These are phyloP conservation scores for Plicaturopsis crispa DNA, from an alignment of 768 basidiomycete species.

Conservation along the genomic window DNA sequence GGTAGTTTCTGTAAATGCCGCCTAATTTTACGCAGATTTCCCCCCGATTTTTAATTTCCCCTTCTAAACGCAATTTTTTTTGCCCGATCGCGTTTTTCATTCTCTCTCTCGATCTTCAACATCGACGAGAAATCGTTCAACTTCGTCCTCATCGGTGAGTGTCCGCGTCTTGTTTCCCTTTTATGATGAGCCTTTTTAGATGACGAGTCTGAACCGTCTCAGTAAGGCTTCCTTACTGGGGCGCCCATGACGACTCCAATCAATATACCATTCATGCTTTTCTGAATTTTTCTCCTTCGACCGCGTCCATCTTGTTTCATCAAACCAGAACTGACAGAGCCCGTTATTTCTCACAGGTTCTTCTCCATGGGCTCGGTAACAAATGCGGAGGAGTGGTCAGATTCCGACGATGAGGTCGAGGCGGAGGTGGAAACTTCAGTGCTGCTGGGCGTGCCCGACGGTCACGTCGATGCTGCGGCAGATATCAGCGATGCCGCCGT, in stretches of 20 bases:
- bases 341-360: constrained; percentile 7
- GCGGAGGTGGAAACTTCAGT: constrained; percentile 64
- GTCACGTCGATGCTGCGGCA: constrained; percentile 42
- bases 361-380: constrained; percentile 31
- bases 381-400: constrained; percentile 65
- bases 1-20: too few species aligned
- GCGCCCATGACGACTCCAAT: constrained; percentile 55
- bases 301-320: constrained; percentile 7
- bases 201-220: constrained; percentile 76
- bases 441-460: constrained; percentile 77
- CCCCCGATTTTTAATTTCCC: too few species aligned
- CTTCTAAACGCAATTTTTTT: too few species aligned
- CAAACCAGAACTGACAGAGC: constrained; percentile 13
- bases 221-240: constrained; percentile 54
- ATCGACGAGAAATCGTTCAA: too few species aligned
- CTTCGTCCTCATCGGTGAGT: too few species aligned
- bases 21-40: too few species aligned
- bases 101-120: too few species aligned
- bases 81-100: too few species aligned
- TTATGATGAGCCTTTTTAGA: constrained; percentile 45
- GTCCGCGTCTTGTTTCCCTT: constrained; percentile 4
- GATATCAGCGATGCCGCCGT: constrained; percentile 75
- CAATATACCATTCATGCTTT: constrained; percentile 89
- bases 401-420: constrained; percentile 62
- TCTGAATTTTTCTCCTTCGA: constrained; percentile 45